Evolutionary conservation across 202 grass and related monocot genomes (phyloP).

Genomic region (Miscanthus sacchariflorus): DNA sequence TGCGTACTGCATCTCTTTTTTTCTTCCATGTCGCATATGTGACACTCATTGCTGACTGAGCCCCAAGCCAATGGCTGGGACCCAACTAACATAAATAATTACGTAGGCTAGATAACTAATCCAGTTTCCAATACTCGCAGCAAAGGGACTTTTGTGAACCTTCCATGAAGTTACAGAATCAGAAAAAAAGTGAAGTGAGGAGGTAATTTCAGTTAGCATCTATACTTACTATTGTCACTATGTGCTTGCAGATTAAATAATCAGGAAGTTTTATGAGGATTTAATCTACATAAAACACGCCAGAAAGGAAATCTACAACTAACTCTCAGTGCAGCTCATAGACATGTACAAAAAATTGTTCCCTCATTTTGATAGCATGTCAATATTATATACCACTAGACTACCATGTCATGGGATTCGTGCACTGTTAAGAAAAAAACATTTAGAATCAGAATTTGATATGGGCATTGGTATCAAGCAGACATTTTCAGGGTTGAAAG

Average conservation of each 20-base stretch:
- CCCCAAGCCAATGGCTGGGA: background rate
- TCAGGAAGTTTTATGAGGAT: background rate
- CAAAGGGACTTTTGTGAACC: background rate
- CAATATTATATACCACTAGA: background rate
- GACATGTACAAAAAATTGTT: background rate
- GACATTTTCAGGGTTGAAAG: background rate
- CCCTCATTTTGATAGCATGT: background rate
- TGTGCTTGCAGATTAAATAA: background rate
- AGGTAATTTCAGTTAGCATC: conserved; percentile 21
- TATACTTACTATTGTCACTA: background rate
- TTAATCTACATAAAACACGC: conserved; percentile 9
- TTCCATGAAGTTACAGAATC: background rate
- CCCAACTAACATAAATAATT: background rate
- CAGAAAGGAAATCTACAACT: background rate
- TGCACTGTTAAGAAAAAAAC: background rate
- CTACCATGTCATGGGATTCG: background rate
- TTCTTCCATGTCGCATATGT: background rate
- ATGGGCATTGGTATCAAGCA: background rate
- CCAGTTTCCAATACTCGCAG: background rate
- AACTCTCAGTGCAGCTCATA: too few species aligned
- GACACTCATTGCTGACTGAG: background rate
- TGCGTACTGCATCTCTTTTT: background rate
- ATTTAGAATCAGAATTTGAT: background rate
- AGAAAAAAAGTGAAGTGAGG: background rate
- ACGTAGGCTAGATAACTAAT: background rate